Percentiles rank a stretch among this genome's conserved stretches.
These are phyloP conservation scores for Periglandula ipomoeae DNA, from an alignment of 2,329 filamentous ascomycete genomes.

Conservation along the genomic window DNA sequence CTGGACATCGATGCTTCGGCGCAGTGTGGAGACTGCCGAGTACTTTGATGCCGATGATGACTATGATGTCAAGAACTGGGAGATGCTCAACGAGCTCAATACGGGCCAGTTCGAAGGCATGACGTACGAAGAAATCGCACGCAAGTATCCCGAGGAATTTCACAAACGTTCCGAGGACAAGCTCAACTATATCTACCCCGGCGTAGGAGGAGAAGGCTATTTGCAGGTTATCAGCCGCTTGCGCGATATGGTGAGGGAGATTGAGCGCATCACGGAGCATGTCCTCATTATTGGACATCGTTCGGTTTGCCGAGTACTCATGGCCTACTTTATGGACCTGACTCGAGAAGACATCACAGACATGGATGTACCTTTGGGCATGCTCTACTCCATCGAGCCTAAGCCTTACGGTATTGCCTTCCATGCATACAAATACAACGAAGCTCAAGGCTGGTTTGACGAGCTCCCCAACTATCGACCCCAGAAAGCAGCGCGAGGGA, in stretches of 20 bases:
- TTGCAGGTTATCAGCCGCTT: slow-evolving; percentile 94
- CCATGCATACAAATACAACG: slow-evolving; percentile 87
- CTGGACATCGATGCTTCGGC: slow-evolving; percentile 95
- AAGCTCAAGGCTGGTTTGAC: slow-evolving; percentile 69
- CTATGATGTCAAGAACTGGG: slow-evolving; percentile 94
- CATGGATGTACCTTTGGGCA: slow-evolving; percentile 85
- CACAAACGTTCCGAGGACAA: slow-evolving; percentile 73
- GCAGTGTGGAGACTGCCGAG: slow-evolving; percentile 78
- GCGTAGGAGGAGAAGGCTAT: slow-evolving; percentile 91
- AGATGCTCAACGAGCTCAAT: slow-evolving; percentile 95
- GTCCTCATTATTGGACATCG: slow-evolving; percentile 88
- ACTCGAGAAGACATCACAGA: slow-evolving; percentile 88
- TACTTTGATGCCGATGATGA: slow-evolving; percentile 88
- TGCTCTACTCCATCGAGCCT: slow-evolving; percentile 90
- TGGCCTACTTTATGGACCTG: slow-evolving; percentile 94
- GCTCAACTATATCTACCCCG: slow-evolving; percentile 92
- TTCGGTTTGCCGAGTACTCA: slow-evolving; percentile 80
- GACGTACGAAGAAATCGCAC: slow-evolving; percentile 83
- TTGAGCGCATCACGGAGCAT: slow-evolving; percentile 95
- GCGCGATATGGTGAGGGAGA: slow-evolving; percentile 89
- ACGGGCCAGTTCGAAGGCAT: slow-evolving; percentile 88
- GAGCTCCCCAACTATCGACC: slow-evolving; percentile 78
- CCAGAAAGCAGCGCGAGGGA: slow-evolving; percentile 34
- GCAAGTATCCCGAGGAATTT: slow-evolving; percentile 74
- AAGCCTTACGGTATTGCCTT: slow-evolving; percentile 98